A percentile compares a stretch with the other conserved stretches of the same genome.
phyloP scores from a whole-genome alignment of 306 rosid genomes.

The Rosa chinensis region DNA sequence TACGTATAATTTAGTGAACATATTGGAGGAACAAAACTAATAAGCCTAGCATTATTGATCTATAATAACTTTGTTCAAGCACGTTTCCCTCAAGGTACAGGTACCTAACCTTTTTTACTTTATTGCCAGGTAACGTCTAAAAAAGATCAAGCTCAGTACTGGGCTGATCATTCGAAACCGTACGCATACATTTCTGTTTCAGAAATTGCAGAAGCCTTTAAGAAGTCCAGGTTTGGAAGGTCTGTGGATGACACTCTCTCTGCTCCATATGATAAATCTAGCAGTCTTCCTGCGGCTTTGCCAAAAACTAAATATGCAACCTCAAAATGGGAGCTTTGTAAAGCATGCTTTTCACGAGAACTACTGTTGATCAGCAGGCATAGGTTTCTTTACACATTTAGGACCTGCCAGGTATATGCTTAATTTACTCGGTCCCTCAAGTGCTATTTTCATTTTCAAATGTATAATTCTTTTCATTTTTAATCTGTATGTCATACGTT shows the following conservation, averaged over 20 bases:
- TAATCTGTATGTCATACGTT: conserved; percentile 7
- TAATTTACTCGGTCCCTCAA: neutral
- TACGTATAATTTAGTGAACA: neutral
- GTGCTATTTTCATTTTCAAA: neutral
- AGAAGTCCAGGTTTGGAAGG: conserved; percentile 55
- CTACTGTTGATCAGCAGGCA: conserved; percentile 56
- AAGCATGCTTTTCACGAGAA: conserved; percentile 74
- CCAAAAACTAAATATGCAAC: conserved; percentile 54
- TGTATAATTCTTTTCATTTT: neutral
- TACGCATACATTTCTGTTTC: conserved; percentile 55
- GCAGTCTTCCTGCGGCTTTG: conserved; percentile 59
- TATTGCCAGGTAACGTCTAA: conserved; percentile 71
- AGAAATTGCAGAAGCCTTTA: conserved; percentile 71
- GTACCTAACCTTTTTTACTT: neutral
- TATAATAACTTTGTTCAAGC: neutral
- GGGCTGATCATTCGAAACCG: conserved; percentile 76
- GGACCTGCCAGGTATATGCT: conserved; percentile 71
- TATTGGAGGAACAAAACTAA: neutral
- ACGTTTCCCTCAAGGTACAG: neutral
- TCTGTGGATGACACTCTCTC: conserved; percentile 42
- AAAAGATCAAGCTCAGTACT: conserved; percentile 88
- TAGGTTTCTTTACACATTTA: conserved; percentile 75
- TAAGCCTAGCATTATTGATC: neutral
- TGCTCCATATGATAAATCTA: conserved; percentile 54
- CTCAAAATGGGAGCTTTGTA: conserved; percentile 54